Evolutionary conservation across 768 basidiomycete species (phyloP).

Genomic region (Crassisporium funariophilum): DNA sequence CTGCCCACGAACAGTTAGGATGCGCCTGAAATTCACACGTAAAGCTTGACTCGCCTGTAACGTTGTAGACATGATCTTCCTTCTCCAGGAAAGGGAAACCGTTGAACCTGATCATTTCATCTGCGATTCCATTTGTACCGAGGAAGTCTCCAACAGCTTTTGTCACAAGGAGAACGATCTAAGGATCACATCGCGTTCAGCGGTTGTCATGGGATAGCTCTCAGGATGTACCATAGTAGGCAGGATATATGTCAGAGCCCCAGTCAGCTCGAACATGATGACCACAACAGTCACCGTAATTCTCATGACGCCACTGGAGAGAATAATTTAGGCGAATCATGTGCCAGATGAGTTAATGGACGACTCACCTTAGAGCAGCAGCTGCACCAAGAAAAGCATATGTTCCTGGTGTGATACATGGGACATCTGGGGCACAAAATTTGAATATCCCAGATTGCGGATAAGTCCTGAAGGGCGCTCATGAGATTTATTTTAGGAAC

Average conservation of each 20-base stretch:
- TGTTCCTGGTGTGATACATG: conserved; percentile 97
- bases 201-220: conserved; percentile 6
- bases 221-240: conserved; percentile 93
- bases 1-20: conserved; percentile 38
- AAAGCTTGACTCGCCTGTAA: conserved; percentile 65
- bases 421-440: conserved; percentile 86
- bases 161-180: conserved; percentile 96
- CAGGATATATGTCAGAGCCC: conserved; percentile 93
- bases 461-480: conserved; percentile 60
- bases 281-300: conserved; percentile 98
- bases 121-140: conserved; percentile 92
- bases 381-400: conserved; percentile 98
- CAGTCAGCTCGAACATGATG: conserved; percentile 99
- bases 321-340: too few species aligned
- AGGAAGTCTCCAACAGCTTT: conserved; percentile 97
- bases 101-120: conserved; percentile 96
- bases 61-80: conserved; percentile 90
- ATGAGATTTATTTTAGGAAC: neutral
- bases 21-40: conserved; percentile 1
- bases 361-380: conserved; percentile 79
- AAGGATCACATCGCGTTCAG: conserved; percentile 16
- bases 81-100: conserved; percentile 97
- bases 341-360: conserved; percentile 18
- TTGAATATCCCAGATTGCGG: conserved; percentile 87
- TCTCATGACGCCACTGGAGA: conserved; percentile 86